Evolutionary conservation across 148 eudicot genomes (phyloP), one percentile per base, ranked within the genome.

Genomic region (Cornus controversa): DNA sequence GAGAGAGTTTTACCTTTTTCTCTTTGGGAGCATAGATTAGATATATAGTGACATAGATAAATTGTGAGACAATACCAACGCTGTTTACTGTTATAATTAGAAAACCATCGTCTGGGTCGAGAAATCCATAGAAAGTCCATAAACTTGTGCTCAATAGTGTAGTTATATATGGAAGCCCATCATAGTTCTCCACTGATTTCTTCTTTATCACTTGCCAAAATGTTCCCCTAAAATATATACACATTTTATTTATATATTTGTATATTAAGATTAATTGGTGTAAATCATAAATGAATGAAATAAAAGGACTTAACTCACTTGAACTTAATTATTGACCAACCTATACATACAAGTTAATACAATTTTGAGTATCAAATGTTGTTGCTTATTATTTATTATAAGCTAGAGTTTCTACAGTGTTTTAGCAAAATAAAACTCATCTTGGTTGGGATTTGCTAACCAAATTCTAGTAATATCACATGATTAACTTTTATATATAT

Each of bases 111-210:
- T 40, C 45, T 9, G 77, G 73, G 57, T 63, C 78, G 25, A 69
- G 60, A 73, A 69, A 37, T 24, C 84, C 84, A 36, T 78, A 78
- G 11, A 82, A 74, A 4, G 81, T 69, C 84, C 84, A 82, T 15
- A 82, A 63, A 25, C 81, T 72, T 8, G 72, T 77, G 65, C 74
- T 57, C 70, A 82, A 53, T 7, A 82, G 67, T 25, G 81, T 73
- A 27, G 75, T 42, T 62, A 82, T 25, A 58, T 73, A 78, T 62
- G 84, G 81, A 62, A 78, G 76, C 10, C 65, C 78, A 10, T 82
- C 78, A 69, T 77, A 82, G 66, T 82, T 69, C 65, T 66, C 80
- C 1, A 60, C 36, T 3, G 79, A 71, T 54, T 80, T 80, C 64
- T 64, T 71, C 66, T 75, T 80, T 75, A 75, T 57, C n/a, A 75